Conservation (phyloP, 306 rosid species). For the Phaseolus lunatus region DNA sequence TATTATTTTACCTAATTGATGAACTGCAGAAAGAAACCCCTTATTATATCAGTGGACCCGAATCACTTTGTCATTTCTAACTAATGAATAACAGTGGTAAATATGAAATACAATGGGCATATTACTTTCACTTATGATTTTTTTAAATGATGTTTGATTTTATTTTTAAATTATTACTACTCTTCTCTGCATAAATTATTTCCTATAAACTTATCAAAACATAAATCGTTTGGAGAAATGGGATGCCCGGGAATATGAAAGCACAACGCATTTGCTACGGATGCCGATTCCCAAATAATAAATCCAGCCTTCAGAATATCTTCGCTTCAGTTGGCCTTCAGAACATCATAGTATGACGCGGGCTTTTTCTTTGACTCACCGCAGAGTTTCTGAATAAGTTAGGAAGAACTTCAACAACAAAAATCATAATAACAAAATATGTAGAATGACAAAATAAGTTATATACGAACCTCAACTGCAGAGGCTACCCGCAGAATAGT, state of each 20-base stretch:
- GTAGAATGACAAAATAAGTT: neutral
- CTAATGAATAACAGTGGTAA: too few species aligned
- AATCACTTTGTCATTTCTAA: too few species aligned
- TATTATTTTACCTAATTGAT: too few species aligned
- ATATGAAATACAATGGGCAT: neutral
- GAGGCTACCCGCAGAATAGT: conserved; percentile 83
- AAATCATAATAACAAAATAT: neutral
- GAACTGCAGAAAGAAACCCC: too few species aligned
- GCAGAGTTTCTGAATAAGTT: conserved; percentile 65
- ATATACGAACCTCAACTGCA: conserved; percentile 75
- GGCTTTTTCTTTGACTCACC: conserved; percentile 67
- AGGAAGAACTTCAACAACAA: conserved; percentile 28
- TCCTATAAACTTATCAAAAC: neutral
- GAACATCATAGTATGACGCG: conserved; percentile 66
- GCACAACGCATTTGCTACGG: neutral
- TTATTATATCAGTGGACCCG: too few species aligned
- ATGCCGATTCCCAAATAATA: conserved; percentile 15
- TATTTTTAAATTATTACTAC: conserved; percentile 30
- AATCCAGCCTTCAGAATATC: conserved; percentile 28
- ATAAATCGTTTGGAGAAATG: conserved; percentile 25
- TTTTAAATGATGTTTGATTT: neutral
- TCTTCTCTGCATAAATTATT: conserved; percentile 29
- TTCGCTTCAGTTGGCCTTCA: conserved; percentile 50
- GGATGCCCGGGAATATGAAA: conserved; percentile 25
- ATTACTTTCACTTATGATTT: conserved; percentile 6